Percentiles rank a stretch among this genome's conserved stretches.
These are phyloP conservation scores for Aspergillus indologenus DNA, from an alignment of 495 filamentous ascomycete genomes.

Conservation along the genomic window DNA sequence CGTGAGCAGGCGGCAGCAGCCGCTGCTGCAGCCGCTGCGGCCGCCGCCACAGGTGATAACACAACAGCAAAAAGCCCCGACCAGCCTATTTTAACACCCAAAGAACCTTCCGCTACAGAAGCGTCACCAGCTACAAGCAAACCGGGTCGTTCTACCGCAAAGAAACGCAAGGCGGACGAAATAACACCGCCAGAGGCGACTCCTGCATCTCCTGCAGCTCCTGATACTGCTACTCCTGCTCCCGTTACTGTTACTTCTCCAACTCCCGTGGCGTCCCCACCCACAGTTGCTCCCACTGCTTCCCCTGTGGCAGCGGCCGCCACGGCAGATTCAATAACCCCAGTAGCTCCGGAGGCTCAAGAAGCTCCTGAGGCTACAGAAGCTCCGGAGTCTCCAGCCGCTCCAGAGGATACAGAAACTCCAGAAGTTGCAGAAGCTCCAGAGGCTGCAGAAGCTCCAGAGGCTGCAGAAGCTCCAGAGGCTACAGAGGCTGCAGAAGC, in stretches of 20 bases:
- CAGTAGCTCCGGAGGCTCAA: background rate
- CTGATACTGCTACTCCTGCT: background rate
- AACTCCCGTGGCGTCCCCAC: background rate
- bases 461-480: background rate
- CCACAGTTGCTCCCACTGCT: background rate
- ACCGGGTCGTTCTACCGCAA: conserved; percentile 22
- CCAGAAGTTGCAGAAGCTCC: background rate
- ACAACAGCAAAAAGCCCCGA: conserved; percentile 56
- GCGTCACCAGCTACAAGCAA: conserved; percentile 15
- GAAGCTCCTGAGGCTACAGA: background rate
- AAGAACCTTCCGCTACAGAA: conserved; percentile 13
- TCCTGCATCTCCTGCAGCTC: conserved; percentile 3
- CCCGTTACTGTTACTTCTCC: background rate
- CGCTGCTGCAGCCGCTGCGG: conserved; percentile 29
- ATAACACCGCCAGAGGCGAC: conserved; percentile 18
- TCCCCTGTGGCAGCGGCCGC: background rate
- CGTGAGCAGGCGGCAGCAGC: conserved; percentile 59
- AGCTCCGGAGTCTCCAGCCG: background rate
- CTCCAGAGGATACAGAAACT: background rate
- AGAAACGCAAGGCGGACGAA: conserved; percentile 33
- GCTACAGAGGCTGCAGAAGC: no score
- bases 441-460: background rate
- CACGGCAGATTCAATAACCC: background rate
- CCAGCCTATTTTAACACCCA: conserved; percentile 13
- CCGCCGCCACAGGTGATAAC: conserved; percentile 51